Evolutionary conservation across 306 rosid species (phyloP).

Genomic region (Oxytropis ochrocephala): DNA sequence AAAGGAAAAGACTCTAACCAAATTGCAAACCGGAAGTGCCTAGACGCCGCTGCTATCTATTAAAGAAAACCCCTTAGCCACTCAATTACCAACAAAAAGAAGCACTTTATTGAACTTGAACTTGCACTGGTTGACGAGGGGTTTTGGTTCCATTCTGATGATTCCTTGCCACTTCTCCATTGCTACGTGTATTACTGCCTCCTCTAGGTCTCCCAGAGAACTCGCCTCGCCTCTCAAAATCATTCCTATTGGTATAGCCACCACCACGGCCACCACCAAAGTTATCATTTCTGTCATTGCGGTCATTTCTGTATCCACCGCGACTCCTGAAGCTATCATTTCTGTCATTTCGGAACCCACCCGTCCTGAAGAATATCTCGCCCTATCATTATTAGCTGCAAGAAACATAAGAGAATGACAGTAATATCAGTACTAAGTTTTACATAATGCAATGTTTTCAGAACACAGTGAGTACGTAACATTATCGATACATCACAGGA

Average conservation of each 20-base stretch:
- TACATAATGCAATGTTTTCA: background rate
- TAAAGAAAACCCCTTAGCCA: slow-evolving; percentile 5
- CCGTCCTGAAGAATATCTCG: slow-evolving; percentile 49
- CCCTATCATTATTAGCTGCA: slow-evolving; percentile 67
- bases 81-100: slow-evolving; percentile 18
- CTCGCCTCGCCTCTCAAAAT: slow-evolving; percentile 50
- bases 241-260: slow-evolving; percentile 43
- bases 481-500: background rate
- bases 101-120: slow-evolving; percentile 27
- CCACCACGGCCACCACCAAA: slow-evolving; percentile 45
- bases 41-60: slow-evolving; percentile 36
- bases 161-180: slow-evolving; percentile 38
- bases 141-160: slow-evolving; percentile 46
- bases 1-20: slow-evolving; percentile 8
- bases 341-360: slow-evolving; percentile 52
- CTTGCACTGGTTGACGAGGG: slow-evolving; percentile 37
- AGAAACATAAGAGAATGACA: background rate
- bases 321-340: slow-evolving; percentile 62
- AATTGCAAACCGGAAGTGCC: slow-evolving; percentile 4
- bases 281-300: slow-evolving; percentile 58
- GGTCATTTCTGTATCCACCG: slow-evolving; percentile 54
- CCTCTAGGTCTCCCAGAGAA: slow-evolving; percentile 43
- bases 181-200: slow-evolving; percentile 29
- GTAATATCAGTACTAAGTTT: background rate
- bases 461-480: background rate